Base-by-base conservation (phyloP, 495 filamentous ascomycete species). In the Margaritispora aquatica region DNA sequence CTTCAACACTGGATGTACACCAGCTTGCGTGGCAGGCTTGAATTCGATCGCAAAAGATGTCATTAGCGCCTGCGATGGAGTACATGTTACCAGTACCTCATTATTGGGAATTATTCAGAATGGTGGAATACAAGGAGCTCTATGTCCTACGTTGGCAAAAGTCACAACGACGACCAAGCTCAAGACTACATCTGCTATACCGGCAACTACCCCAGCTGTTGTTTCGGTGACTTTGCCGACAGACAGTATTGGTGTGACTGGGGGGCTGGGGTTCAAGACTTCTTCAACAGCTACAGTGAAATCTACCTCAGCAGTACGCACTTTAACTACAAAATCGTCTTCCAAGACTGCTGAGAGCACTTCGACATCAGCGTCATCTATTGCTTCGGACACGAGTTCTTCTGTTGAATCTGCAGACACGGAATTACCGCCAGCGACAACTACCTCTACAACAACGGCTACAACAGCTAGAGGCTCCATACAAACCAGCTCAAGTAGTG, bases 1-100 rank as follows among this genome's bases (percentile, higher is more conserved):
- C 51, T 66, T 66, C 57, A 57, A 61, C 9, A 50, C 57, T 50
- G 64, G 64, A 13, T 66, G 64, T 41, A 61, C 64, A 29, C 0
- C 46, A 27, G 23, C 26, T 19, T 66, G 64, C 54, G 19, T 57
- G n/a, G 19, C 54, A 0, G 57, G 38, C 7, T 31, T 66, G 26
- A 36, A 55, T 9, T 11, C 29, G 8, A 21, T 58, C 13, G 64
- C 64, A 19, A 21, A 11, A 2, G 22, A 23, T 46, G 64, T 66
- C 21, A 61, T n/a, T 9, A 31, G 7, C 31, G 48, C 60, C 22
- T 66, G 64, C 51, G 21, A 23, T 20, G 55, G 27, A 31, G 55
- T 61, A 13, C n/a, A 10, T 34, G 58, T 59, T 0, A 63, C 24
- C 26, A 27, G 56, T 17, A 63, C 61, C 9, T 58, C 61, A 0